These are phyloP conservation scores for Cystofilobasidium capitatum DNA, from an alignment of 768 basidiomycete genomes.

Conservation along the genomic window DNA sequence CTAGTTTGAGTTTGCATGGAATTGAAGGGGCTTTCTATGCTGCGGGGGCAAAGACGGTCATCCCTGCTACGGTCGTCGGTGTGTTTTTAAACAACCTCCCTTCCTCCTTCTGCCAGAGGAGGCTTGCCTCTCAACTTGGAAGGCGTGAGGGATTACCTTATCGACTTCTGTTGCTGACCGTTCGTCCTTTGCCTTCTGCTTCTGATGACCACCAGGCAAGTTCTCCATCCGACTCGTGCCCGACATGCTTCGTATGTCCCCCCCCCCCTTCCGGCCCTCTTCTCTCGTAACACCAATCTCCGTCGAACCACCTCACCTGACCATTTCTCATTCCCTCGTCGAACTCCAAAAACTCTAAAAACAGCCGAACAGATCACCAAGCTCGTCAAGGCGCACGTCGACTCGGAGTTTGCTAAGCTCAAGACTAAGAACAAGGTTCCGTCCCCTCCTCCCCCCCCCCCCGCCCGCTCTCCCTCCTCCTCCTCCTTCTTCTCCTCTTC, in stretches of 20 bases:
- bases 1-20: slow-evolving; percentile 83
- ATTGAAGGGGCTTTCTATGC: slow-evolving; percentile 90
- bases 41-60: slow-evolving; percentile 71
- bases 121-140: too few species aligned
- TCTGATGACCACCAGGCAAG: slow-evolving; percentile 75
- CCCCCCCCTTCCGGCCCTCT: not conserved
- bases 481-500: not conserved
- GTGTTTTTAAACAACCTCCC: too few species aligned
- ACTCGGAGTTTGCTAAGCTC: slow-evolving; percentile 73
- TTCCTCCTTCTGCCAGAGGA: not conserved
- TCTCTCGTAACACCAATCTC: too few species aligned
- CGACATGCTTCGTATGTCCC: slow-evolving; percentile 49
- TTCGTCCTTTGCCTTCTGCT: not conserved
- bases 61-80: slow-evolving; percentile 63
- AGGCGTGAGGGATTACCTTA: not conserved
- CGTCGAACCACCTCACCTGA: too few species aligned
- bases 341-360: too few species aligned
- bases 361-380: slow-evolving; percentile 62
- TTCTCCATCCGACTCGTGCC: slow-evolving; percentile 92
- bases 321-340: too few species aligned
- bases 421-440: slow-evolving; percentile 64
- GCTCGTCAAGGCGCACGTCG: slow-evolving; percentile 59
- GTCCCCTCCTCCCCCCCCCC: too few species aligned
- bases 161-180: not conserved
- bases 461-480: not conserved